These are phyloP conservation scores for Fusarium sp. DNA, from an alignment of 2,329 filamentous ascomycete genomes.

Conservation along the genomic window DNA sequence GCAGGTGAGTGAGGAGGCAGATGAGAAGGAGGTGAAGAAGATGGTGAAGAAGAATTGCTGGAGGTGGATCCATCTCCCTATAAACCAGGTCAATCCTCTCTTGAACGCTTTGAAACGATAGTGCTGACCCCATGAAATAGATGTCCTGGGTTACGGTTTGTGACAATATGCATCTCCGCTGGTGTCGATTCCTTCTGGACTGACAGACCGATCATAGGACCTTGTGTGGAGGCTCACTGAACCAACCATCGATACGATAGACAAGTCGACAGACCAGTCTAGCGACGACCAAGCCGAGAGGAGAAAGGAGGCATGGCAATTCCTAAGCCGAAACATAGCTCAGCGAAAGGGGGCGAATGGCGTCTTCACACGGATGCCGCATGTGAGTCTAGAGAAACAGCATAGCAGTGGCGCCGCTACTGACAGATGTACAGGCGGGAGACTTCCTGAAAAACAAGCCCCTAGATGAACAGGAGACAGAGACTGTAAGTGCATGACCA, in stretches of 20 bases:
- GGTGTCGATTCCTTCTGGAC: not conserved
- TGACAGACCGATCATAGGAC: not conserved
- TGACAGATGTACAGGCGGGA: not conserved
- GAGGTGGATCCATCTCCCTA: constrained; percentile 24
- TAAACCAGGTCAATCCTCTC: constrained; percentile 10
- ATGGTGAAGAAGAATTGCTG: not conserved
- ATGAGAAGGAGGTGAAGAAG: not conserved
- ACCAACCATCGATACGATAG: too few species aligned
- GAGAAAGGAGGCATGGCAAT: constrained; percentile 5
- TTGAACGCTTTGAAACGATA: not conserved
- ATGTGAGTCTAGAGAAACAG: not conserved
- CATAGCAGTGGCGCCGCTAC: not conserved
- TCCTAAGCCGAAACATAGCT: not conserved
- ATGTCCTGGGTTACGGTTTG: constrained; percentile 16
- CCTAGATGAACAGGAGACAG: not conserved
- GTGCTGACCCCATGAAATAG: not conserved
- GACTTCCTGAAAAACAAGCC: not conserved
- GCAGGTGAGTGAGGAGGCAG: not conserved
- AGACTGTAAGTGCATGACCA: not conserved
- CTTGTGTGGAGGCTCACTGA: constrained; percentile 5
- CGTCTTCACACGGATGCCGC: not conserved
- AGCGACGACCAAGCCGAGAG: not conserved
- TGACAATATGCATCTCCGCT: not conserved
- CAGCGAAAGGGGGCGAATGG: not conserved
- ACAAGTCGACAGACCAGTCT: too few species aligned